Evolutionary conservation across 352 stramenopile genomes (phyloP).

Genomic region (Thraustochytrium sp.): DNA sequence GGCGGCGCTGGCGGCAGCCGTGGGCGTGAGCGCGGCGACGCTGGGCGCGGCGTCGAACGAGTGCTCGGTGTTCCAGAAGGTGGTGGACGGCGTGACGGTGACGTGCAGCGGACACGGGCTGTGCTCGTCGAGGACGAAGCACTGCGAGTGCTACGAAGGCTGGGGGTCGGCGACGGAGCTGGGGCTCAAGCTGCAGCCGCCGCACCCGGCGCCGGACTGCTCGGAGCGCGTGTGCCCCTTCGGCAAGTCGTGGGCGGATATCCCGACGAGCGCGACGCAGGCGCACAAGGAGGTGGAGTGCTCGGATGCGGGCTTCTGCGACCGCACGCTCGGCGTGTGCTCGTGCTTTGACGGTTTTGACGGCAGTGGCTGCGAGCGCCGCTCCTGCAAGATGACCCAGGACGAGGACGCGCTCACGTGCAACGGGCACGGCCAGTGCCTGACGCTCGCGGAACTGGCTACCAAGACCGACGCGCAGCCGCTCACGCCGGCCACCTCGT

Average conservation of each 20-base stretch:
- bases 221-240: slow-evolving; percentile 53
- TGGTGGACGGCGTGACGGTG: slow-evolving; percentile 20
- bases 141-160: slow-evolving; percentile 75
- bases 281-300: slow-evolving; percentile 57
- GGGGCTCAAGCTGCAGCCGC: neutral
- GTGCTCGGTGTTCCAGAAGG: slow-evolving; percentile 7
- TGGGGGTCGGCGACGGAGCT: slow-evolving; percentile 73
- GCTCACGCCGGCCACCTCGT: slow-evolving; percentile 59
- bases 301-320: slow-evolving; percentile 49
- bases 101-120: slow-evolving; percentile 75
- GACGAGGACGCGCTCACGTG: slow-evolving; percentile 30
- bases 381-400: slow-evolving; percentile 16
- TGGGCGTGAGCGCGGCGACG: neutral
- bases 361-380: slow-evolving; percentile 47
- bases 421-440: slow-evolving; percentile 48
- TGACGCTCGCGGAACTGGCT: slow-evolving; percentile 45
- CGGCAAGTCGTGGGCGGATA: slow-evolving; percentile 54
- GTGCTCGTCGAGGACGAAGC: slow-evolving; percentile 72
- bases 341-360: slow-evolving; percentile 48
- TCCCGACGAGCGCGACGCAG: slow-evolving; percentile 51
- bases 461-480: slow-evolving; percentile 57
- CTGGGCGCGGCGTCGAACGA: neutral
- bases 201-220: slow-evolving; percentile 27
- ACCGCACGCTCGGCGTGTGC: slow-evolving; percentile 44
- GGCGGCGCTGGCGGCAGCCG: neutral